These are phyloP conservation scores for Calonectria pseudoturangicola DNA, from an alignment of 2,329 filamentous ascomycete species.

Conservation along the genomic window DNA sequence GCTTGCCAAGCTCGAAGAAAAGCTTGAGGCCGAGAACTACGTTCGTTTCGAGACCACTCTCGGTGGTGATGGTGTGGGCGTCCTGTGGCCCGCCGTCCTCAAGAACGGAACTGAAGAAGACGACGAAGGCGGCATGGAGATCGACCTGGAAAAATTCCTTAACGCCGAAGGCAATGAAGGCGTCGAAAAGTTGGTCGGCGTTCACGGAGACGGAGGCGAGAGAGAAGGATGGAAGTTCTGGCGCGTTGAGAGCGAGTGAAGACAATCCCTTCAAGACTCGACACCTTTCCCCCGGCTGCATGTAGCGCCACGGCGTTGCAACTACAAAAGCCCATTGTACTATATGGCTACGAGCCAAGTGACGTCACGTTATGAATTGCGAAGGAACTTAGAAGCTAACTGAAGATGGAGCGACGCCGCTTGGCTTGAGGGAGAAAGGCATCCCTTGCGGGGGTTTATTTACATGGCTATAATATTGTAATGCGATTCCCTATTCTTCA, in stretches of 20 bases:
- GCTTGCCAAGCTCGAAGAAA: constrained; percentile 77
- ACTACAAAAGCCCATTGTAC: constrained; percentile 43
- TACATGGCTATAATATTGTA: constrained; percentile 55
- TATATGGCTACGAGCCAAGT: constrained; percentile 48
- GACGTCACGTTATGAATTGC: constrained; percentile 50
- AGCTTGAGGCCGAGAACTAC: constrained; percentile 83
- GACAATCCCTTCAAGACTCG: constrained; percentile 18
- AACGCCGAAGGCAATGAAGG: constrained; percentile 89
- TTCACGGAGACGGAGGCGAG: constrained; percentile 80
- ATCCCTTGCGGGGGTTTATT: constrained; percentile 43
- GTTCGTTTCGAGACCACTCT: constrained; percentile 91
- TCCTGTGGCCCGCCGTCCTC: constrained; percentile 93
- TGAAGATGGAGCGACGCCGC: constrained; percentile 41
- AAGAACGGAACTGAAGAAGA: constrained; percentile 89
- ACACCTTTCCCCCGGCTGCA: constrained; percentile 29
- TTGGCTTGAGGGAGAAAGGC: constrained; percentile 47
- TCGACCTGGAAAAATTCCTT: constrained; percentile 89
- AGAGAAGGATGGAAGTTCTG: constrained; percentile 92
- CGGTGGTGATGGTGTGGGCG: constrained; percentile 94
- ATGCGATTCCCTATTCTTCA: constrained; percentile 49
- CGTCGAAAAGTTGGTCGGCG: constrained; percentile 90
- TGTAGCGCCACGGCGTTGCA: constrained; percentile 30
- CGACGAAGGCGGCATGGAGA: constrained; percentile 89
- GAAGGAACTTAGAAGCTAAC: constrained; percentile 42
- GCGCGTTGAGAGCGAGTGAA: constrained; percentile 74